A percentile compares a stretch with the other conserved stretches of the same genome.
Conservation (phyloP, 768 basidiomycete species). For the Atractiella rhizophila region DNA sequence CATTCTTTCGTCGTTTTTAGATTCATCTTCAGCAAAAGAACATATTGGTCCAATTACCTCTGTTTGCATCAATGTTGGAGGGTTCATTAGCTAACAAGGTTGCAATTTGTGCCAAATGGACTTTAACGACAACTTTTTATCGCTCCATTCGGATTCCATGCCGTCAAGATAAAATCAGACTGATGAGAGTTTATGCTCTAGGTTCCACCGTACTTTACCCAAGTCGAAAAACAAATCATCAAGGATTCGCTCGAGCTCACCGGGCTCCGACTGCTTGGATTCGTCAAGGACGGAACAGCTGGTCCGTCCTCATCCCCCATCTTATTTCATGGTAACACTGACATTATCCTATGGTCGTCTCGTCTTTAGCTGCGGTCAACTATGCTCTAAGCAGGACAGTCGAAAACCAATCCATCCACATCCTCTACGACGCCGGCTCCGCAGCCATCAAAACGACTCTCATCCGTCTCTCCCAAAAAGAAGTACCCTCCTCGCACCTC, state of each 20-base stretch:
- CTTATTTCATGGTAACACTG: neutral
- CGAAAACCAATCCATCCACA: conserved; percentile 40
- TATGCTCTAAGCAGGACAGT: conserved; percentile 92
- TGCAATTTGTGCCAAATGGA: too few relatives aligned
- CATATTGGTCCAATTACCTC: neutral
- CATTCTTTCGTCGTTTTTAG: too few relatives aligned
- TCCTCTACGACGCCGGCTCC: conserved; percentile 87
- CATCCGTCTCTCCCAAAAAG: conserved; percentile 38
- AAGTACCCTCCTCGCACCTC: conserved; percentile 20
- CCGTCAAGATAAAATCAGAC: neutral
- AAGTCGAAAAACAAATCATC: conserved; percentile 73
- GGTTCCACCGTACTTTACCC: conserved; percentile 65
- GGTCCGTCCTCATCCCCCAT: conserved; percentile 14
- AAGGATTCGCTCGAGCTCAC: conserved; percentile 78
- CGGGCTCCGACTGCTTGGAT: conserved; percentile 52
- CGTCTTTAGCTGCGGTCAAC: conserved; percentile 51
- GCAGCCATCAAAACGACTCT: conserved; percentile 53
- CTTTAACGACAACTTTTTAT: neutral
- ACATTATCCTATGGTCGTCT: too few relatives aligned
- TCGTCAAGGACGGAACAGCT: conserved; percentile 79
- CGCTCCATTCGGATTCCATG: too few relatives aligned
- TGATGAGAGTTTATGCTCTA: conserved; percentile 1
- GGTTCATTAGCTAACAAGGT: too few relatives aligned
- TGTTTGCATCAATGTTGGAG: neutral
- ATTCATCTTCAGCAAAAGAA: too few relatives aligned